Evolutionary conservation across 2,329 filamentous ascomycete genomes (phyloP), one percentile per base, ranked within the genome.

Genomic region (Parascedosporium putredinis): DNA sequence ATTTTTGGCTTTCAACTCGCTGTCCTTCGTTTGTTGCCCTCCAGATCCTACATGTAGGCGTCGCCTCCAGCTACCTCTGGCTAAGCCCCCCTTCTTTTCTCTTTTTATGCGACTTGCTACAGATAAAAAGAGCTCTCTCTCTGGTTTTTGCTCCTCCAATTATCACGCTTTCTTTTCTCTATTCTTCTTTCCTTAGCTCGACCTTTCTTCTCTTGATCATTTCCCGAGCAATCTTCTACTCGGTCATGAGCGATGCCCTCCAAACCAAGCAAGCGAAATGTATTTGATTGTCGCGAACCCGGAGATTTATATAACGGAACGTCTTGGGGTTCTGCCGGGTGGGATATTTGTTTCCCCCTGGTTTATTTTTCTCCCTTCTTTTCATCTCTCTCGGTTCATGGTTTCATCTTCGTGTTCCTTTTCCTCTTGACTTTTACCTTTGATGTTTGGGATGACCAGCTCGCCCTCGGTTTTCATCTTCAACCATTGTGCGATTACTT

Each of bases 381-480:
- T 50, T 38, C 50, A 50, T 52, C 25, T 45, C 49, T 51, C 31
- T 54, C 53, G 33, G 57, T 57, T 50, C n/a, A n/a, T 55, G 50
- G 45, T 16, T 51, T 55, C n/a, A n/a, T n/a, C n/a, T n/a, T n/a
- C n/a, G n/a, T 49, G 50, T 55, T 50, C 40, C 55, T 59, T 54
- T 55, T 45, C 50, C 54, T 59, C 53, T 56, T 56, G 55, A 53
- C 52, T 50, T 56, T 54, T 56, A 55, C 55, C 52, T 55, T 53
- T 53, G 33, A 58, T 57, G 49, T 53, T 59, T 55, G 51, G 46
- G n/a, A n/a, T n/a, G n/a, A n/a, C n/a, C n/a, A n/a, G n/a, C n/a
- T n/a, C n/a, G n/a, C n/a, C 20, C 51, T 55, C 47, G 49, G 54
- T 50, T 40, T 56, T 59, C 53, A 55, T 45, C 49, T 52, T 45